Evolutionary conservation across 1,284 basidiomycete species (phyloP).

Genomic region (Coriolopsis trogii): DNA sequence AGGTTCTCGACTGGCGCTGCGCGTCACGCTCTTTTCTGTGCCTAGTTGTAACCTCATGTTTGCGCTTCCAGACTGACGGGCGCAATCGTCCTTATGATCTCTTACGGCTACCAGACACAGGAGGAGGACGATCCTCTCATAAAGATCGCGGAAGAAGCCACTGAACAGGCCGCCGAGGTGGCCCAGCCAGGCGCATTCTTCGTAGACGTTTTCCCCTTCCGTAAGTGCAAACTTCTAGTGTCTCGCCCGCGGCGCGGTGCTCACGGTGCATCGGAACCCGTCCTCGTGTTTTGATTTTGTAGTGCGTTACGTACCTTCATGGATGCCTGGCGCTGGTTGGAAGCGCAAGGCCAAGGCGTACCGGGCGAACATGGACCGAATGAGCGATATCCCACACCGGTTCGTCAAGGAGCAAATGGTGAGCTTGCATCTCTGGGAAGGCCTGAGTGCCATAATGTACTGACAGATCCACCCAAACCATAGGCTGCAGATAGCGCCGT

Average conservation of each 20-base stretch:
- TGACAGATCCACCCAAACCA: neutral
- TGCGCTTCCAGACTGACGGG: constrained; percentile 57
- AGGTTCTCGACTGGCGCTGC: too few species aligned
- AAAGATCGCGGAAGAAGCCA: constrained; percentile 56
- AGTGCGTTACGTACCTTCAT: constrained; percentile 63
- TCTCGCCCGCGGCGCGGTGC: too few species aligned
- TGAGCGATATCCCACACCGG: constrained; percentile 57
- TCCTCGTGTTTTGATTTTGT: constrained; percentile 42
- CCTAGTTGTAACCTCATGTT: neutral
- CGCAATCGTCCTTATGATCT: constrained; percentile 59
- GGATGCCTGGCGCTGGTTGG: constrained; percentile 69
- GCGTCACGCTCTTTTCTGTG: neutral
- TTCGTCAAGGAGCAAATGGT: constrained; percentile 68
- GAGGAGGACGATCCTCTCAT: constrained; percentile 61
- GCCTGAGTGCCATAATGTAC: neutral
- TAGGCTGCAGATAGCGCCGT: constrained; percentile 12
- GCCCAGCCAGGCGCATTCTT: constrained; percentile 43
- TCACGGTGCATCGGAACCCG: constrained; percentile 55
- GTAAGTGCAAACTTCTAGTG: constrained; percentile 14
- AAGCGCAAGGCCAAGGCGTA: constrained; percentile 53
- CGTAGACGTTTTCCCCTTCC: constrained; percentile 38
- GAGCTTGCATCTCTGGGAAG: constrained; percentile 8
- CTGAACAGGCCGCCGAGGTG: constrained; percentile 59
- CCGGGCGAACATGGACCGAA: constrained; percentile 49
- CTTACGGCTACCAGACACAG: constrained; percentile 63